Base-by-base conservation (phyloP, 306 rosid genomes). In the Mimosa bimucronata region DNA sequence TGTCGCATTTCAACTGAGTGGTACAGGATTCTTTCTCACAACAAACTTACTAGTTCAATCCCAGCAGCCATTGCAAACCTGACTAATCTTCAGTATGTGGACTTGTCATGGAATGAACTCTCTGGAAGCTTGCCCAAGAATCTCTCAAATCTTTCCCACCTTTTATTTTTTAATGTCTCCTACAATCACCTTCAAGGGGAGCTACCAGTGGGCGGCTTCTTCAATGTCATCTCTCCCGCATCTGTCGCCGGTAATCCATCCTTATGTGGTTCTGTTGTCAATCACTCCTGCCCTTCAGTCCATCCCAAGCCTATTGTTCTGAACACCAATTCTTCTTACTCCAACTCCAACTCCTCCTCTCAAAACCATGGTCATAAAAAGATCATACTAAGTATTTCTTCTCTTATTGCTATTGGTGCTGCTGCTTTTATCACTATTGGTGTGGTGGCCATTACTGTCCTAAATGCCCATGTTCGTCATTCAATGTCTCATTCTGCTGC, bases 271-370 rank as follows among this genome's bases (percentile, higher is more conserved):
- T 92, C 99, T 79, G 80, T 87, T 71, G 91, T 95, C 60, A 87
- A 85, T 58, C 91, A 85, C 25, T 85, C 99, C 29, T 93, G 99
- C 81, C 91, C 92, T 34, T 76, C 97, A 3, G 87, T 88, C 48
- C 99, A 93, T 83, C 99, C 97, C 65, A 95, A 95, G 80, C 99
- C 99, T 19, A 84, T 95, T 48, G 99, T 95, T 83, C 91, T 95
- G 4, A 95, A 95, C 81, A 97, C 99, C 6, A 95, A 95, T 83
- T 95, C 98, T 77, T 89, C 92, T 2, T 73, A 73, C 78, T 80
- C 94, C 37, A 79, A 82, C 21, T 81, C 79, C 12, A 77, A 84
- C 75, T 52, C 89, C n/a, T n/a, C n/a, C 76, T 79, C 88, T 38
- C 73, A 65, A 38, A 81, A 82, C 73, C 83, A 73, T 34, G 94